Conservation (phyloP, 106 monocot genomes). For the Chionographis japonica region DNA sequence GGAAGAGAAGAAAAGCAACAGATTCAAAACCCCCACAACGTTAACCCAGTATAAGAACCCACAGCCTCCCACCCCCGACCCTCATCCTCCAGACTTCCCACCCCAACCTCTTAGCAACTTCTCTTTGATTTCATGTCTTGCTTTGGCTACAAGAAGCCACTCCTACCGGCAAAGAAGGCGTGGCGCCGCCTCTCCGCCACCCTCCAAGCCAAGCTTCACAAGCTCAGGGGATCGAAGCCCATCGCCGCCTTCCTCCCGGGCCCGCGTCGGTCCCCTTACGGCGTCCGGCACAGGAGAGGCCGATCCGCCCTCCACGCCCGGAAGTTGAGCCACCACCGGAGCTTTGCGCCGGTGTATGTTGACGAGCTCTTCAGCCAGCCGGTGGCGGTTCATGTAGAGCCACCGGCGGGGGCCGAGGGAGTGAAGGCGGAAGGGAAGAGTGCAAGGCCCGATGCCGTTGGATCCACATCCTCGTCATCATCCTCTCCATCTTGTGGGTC, state of each 20-base stretch:
- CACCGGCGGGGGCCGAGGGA: not conserved
- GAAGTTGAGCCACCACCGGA: not conserved
- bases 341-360: constrained; percentile 17
- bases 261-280: not conserved
- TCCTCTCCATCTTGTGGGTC: not conserved
- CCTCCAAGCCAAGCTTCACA: constrained; percentile 4
- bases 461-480: constrained; percentile 9
- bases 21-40: too few species aligned
- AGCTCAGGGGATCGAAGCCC: constrained; percentile 13
- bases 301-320: too few species aligned
- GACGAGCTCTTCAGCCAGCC: constrained; percentile 22
- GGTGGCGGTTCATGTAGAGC: not conserved
- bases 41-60: not conserved
- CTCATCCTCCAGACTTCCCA: not conserved
- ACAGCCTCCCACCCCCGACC: not conserved
- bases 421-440: not conserved
- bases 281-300: not conserved
- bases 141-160: constrained; percentile 2
- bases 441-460: not conserved
- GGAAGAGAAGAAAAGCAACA: too few species aligned
- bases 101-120: not conserved
- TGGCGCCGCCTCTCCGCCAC: constrained; percentile 7
- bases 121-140: constrained; percentile 14
- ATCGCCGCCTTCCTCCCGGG: constrained; percentile 5
- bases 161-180: constrained; percentile 10